Conservation (phyloP, 768 basidiomycete species). For the Aureoboletus auriporus region DNA sequence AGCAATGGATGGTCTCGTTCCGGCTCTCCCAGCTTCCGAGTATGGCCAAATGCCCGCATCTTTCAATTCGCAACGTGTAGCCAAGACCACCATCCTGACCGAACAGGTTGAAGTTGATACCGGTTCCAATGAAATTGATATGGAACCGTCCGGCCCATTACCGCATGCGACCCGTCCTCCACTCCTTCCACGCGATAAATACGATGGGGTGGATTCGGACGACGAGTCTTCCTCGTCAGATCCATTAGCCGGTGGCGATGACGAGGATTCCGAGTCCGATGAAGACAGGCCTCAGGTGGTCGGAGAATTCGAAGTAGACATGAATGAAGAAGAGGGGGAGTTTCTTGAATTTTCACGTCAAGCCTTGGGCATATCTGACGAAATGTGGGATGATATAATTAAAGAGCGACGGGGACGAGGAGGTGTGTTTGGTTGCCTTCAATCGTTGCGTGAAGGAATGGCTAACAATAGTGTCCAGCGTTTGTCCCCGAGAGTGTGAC, state of each 20-base stretch:
- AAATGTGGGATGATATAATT: conserved; percentile 88
- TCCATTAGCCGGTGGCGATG: conserved; percentile 34
- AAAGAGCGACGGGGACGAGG: conserved; percentile 73
- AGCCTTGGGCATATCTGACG: conserved; percentile 81
- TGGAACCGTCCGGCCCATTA: conserved; percentile 10
- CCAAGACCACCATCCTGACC: conserved; percentile 40
- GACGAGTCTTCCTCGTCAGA: conserved; percentile 76
- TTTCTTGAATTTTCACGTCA: conserved; percentile 95
- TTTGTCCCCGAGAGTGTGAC: conserved; percentile 46
- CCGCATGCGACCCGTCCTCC: conserved; percentile 63
- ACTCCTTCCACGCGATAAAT: conserved; percentile 76
- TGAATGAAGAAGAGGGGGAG: conserved; percentile 91
- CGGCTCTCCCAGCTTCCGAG: conserved; percentile 72
- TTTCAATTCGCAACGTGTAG: conserved; percentile 69
- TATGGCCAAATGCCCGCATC: conserved; percentile 86
- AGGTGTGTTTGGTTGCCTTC: conserved; percentile 48
- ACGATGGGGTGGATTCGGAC: conserved; percentile 92
- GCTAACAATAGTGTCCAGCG: conserved; percentile 35
- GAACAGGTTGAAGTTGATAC: conserved; percentile 34
- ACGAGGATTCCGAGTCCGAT: conserved; percentile 58
- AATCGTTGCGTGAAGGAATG: background rate
- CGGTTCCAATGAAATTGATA: conserved; percentile 3
- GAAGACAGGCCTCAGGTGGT: conserved; percentile 82
- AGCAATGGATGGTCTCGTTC: conserved; percentile 79
- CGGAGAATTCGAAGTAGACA: conserved; percentile 83